Conservation (phyloP, 441 rosid genomes). For the Erodium moschatum region DNA sequence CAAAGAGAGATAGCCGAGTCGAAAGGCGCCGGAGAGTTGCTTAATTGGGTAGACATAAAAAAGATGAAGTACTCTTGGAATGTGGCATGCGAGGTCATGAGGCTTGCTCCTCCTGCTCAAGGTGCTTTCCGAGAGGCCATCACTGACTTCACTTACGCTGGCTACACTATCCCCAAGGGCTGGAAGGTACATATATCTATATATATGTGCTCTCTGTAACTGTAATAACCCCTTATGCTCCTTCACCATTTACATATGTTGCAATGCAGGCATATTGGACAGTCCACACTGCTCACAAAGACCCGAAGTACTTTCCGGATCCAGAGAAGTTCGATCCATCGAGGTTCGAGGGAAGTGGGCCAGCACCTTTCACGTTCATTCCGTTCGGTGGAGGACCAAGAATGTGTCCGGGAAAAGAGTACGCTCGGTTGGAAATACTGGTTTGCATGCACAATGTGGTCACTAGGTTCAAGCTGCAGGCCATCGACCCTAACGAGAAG, state of each 20-base stretch:
- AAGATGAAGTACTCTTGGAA: slow-evolving; percentile 1
- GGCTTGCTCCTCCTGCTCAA: neutral
- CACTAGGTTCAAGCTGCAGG: neutral
- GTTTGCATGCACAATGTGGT: neutral
- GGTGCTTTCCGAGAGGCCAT: neutral
- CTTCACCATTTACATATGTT: too few relatives aligned
- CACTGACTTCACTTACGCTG: neutral
- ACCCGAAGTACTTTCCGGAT: neutral
- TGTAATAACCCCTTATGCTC: too few relatives aligned
- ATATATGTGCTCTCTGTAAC: too few relatives aligned
- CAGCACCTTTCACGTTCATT: neutral
- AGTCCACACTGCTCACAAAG: neutral
- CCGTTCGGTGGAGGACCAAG: neutral
- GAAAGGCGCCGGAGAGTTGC: neutral
- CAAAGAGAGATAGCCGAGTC: neutral
- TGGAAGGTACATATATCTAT: neutral
- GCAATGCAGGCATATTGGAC: neutral
- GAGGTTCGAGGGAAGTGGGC: neutral
- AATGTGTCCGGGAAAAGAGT: neutral
- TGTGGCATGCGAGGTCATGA: neutral
- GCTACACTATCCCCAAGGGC: neutral
- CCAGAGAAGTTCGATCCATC: neutral
- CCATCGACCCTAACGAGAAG: neutral
- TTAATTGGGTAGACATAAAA: neutral
- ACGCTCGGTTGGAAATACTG: neutral